Base-by-base conservation (phyloP, 805 yeast genomes). In the Cyberlindnera americana region DNA sequence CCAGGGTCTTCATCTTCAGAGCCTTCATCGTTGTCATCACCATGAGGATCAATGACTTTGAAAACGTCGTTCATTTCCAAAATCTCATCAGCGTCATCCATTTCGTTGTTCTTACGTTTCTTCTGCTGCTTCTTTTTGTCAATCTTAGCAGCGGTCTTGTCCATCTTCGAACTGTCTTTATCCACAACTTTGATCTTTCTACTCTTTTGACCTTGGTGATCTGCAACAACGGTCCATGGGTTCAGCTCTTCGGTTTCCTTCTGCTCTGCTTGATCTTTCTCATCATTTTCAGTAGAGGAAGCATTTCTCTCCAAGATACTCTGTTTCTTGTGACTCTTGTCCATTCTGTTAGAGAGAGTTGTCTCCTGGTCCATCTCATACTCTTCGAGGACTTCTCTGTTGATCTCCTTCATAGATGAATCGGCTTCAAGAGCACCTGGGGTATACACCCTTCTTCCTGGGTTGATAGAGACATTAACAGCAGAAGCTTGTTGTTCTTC, bases 381-480 rank as follows among this genome's bases (percentile, higher is more conserved):
- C 43, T 79, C 85, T 26, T 69, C 63, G 24, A 62, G 30, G 6
- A 70, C 61, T 26, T 58, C 51, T 35, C 62, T 47, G 35, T 70
- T 64, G 8, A 63, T 40, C 16, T 62, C 61, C n/a, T 65, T 52
- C 35, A 69, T 55, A 17, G 61, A 65, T 22, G 52, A 49, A 16
- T 47, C 54, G 1, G 59, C 40, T 11, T 52, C 49, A 6, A 45
- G 44, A 25, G 62, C 59, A 29, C 64, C 65, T 5, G 95, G 93
- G 4, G 90, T 77, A 55, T 86, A 89, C 12, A 78, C 68, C 61
- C 95, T 72, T 66, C 96, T 78, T 29, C 98, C 98, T 46, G 73
- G 72, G 57, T 87, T 88, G 33, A 78, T 59, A 14, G 59, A 53
- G 13, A 70, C 62, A 49, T 77, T 78, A 16, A 78, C 76, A 15